Evolutionary conservation across 306 rosid species (phyloP).

Genomic region (Cicer pinnatifidum): DNA sequence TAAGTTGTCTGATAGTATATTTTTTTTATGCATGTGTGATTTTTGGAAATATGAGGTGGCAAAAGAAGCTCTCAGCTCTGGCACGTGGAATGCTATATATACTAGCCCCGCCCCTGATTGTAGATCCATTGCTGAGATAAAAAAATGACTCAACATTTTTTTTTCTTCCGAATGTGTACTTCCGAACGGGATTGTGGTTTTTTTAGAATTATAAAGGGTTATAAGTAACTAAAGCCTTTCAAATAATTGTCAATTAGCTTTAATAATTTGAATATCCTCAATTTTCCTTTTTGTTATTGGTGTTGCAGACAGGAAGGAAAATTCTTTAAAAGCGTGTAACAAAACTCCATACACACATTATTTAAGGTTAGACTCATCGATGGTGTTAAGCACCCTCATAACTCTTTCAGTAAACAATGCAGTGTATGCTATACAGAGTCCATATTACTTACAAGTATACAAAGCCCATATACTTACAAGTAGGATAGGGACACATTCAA

Average conservation of each 20-base stretch:
- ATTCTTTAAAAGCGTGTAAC: slow-evolving; percentile 1
- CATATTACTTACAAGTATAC: slow-evolving; percentile 50
- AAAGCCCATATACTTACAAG: slow-evolving; percentile 47
- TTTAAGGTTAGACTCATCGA: slow-evolving; percentile 38
- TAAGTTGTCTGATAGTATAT: too few relatives aligned
- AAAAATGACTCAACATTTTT: too few relatives aligned
- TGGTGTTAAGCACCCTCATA: slow-evolving; percentile 43
- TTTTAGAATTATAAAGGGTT: too few relatives aligned
- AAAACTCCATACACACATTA: slow-evolving; percentile 36
- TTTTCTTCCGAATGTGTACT: too few relatives aligned
- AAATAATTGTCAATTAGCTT: slow-evolving; percentile 1
- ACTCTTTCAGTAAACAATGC: slow-evolving; percentile 34
- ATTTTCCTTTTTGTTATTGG: slow-evolving; percentile 1
- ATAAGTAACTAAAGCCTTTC: not conserved
- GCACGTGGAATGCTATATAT: too few relatives aligned
- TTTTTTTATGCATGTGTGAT: too few relatives aligned
- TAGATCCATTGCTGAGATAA: too few relatives aligned
- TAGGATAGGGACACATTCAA: slow-evolving; percentile 35
- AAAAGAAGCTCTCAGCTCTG: too few relatives aligned
- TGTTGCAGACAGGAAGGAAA: not conserved
- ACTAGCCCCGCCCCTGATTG: too few relatives aligned
- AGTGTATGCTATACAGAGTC: slow-evolving; percentile 49
- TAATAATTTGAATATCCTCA: slow-evolving; percentile 6
- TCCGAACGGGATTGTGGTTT: too few relatives aligned
- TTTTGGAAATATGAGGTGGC: too few relatives aligned